Conservation (phyloP, 2,329 filamentous ascomycete species). For the Phaeosphaeria sp. region DNA sequence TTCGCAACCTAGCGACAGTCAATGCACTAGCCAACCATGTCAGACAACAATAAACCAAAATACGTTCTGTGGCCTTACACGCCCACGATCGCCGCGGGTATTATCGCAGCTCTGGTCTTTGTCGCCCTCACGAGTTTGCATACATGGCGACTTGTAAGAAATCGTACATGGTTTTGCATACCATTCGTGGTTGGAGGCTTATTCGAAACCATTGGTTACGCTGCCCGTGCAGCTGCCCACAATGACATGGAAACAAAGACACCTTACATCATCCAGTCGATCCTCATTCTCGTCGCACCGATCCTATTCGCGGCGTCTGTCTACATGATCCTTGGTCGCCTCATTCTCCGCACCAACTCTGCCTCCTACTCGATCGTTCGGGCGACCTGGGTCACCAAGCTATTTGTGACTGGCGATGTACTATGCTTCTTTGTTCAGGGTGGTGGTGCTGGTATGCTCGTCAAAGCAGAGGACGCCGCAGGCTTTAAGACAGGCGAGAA, state of each 20-base stretch:
- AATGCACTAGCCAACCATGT: slow-evolving; percentile 13
- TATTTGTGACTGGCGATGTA: slow-evolving; percentile 63
- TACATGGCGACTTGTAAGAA: slow-evolving; percentile 51
- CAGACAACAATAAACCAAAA: slow-evolving; percentile 20
- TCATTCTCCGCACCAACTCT: slow-evolving; percentile 52
- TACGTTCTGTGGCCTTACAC: slow-evolving; percentile 49
- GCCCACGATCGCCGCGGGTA: slow-evolving; percentile 56
- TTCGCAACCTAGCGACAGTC: neutral
- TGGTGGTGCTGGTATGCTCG: slow-evolving; percentile 55
- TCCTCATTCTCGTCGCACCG: slow-evolving; percentile 52
- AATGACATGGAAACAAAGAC: slow-evolving; percentile 41
- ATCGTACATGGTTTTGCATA: slow-evolving; percentile 59
- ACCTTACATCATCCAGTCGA: slow-evolving; percentile 49
- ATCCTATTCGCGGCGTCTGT: slow-evolving; percentile 56
- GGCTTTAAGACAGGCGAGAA: slow-evolving; percentile 52
- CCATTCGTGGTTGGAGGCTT: slow-evolving; percentile 57
- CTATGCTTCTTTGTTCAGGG: slow-evolving; percentile 61
- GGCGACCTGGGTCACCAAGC: slow-evolving; percentile 57
- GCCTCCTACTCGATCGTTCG: slow-evolving; percentile 53
- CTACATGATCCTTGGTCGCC: slow-evolving; percentile 55
- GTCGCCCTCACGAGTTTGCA: slow-evolving; percentile 52
- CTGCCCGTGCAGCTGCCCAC: slow-evolving; percentile 31
- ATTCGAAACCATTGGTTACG: slow-evolving; percentile 52
- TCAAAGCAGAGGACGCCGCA: slow-evolving; percentile 27
- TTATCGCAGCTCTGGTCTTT: slow-evolving; percentile 59